phyloP scores from a whole-genome alignment of 1,284 basidiomycete genomes.

The Veloporphyrellus conicus region DNA sequence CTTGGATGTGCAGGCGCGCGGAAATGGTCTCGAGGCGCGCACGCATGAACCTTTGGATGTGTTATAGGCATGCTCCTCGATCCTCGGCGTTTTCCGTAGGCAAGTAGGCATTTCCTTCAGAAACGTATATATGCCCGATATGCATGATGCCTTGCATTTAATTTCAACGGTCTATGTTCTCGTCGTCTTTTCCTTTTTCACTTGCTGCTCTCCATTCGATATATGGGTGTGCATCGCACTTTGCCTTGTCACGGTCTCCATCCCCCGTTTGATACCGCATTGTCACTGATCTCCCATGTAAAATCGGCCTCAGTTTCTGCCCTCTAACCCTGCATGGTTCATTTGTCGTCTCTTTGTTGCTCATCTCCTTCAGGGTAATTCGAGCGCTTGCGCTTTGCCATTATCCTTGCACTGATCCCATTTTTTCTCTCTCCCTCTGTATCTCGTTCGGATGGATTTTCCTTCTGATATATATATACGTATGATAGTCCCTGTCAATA shows the following conservation, averaged over 20 bases:
- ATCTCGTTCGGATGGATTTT: slow-evolving; percentile 13
- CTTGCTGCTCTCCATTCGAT: slow-evolving; percentile 10
- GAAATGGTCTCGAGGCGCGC: slow-evolving; percentile 67
- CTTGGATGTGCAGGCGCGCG: slow-evolving; percentile 54
- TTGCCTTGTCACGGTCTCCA: neutral
- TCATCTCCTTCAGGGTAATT: neutral
- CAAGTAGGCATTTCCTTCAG: slow-evolving; percentile 21
- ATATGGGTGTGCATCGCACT: slow-evolving; percentile 8
- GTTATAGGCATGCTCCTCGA: slow-evolving; percentile 44
- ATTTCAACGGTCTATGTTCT: slow-evolving; percentile 16
- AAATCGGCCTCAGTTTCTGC: slow-evolving; percentile 13
- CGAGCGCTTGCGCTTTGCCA: slow-evolving; percentile 1
- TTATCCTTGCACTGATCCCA: neutral
- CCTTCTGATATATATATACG: slow-evolving; percentile 19
- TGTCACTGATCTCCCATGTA: slow-evolving; percentile 8
- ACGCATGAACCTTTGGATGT: slow-evolving; percentile 80
- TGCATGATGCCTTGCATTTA: slow-evolving; percentile 22
- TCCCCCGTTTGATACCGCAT: slow-evolving; percentile 28
- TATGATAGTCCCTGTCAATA: slow-evolving; percentile 20
- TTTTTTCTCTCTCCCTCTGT: neutral
- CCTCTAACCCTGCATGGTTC: slow-evolving; percentile 4
- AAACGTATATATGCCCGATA: slow-evolving; percentile 26
- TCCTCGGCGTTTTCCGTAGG: slow-evolving; percentile 7
- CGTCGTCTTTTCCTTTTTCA: slow-evolving; percentile 4
- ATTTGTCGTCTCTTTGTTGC: neutral